Base-by-base conservation (phyloP, 306 rosid genomes). In the Acmispon strigosus region DNA sequence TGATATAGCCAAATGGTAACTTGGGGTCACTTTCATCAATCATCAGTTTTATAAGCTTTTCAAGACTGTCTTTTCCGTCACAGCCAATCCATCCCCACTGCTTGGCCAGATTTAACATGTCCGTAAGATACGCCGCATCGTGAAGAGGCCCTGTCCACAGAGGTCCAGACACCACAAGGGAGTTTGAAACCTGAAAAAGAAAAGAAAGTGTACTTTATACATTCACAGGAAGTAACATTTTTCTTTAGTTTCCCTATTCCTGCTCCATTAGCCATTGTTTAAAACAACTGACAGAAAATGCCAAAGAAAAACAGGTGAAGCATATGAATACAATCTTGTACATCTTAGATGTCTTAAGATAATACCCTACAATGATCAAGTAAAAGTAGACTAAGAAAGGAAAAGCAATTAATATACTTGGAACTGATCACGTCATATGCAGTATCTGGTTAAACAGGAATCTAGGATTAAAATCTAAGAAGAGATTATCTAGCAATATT, bases 131-230 rank as follows among this genome's bases (percentile, higher is more conserved):
- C 15, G 86, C 76, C 13, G 87, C 80, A 57, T 86, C 78, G 39
- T 94, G 99, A 53, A 94, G 92, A 73, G 96, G 92, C 17, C 98
- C 98, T 7, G 95, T 89, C 98, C 98, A 94, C 58, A 94, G 98
- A 55, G 98, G 99, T 57, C 97, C 99, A 6, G 92, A 94, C 70
- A 94, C 92, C 76, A 82, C 79, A 1, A 87, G 73, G 10, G 95
- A 86, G 47, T 76, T 55, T 39, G 91, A 86, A 79, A 75, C 90
- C 97, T 87, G 79, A 58, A 73, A 70, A 75, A 22, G 61, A 29
- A 53, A 59, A 37, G 32, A 42, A 47, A 15, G 68, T 54, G 75
- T 49, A 48, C 52, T 66, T 48, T 62, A 76, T 52, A 39, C 50
- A 39, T 52, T 52, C 48, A 43, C 22, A 22, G 17, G 37, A 67